Conservation (phyloP, 2,329 filamentous ascomycete genomes). For the Podosphaera xanthii region DNA sequence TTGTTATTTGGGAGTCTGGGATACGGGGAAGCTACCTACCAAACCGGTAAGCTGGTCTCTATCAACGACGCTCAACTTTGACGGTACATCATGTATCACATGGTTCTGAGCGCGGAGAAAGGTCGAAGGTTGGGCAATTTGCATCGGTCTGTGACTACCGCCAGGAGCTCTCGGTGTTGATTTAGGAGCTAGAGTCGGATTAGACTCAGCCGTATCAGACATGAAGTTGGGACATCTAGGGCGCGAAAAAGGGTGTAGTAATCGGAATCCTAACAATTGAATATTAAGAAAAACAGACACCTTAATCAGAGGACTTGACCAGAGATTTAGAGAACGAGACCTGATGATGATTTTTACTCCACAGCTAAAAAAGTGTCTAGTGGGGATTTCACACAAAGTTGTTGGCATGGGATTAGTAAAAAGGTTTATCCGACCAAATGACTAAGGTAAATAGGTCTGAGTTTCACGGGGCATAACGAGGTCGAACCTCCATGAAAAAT, state of each 20-base stretch:
- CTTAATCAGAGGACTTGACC: not conserved
- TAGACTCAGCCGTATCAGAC: constrained; percentile 16
- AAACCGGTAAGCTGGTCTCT: constrained; percentile 58
- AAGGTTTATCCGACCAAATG: not conserved
- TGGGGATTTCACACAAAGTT: not conserved
- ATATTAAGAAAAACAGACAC: not conserved
- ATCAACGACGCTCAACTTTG: constrained; percentile 38
- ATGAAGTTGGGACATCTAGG: constrained; percentile 6
- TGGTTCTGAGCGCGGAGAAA: constrained; percentile 15
- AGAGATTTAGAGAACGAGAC: not conserved
- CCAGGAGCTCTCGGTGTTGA: constrained; percentile 12
- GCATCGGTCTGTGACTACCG: constrained; percentile 14
- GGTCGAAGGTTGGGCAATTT: constrained; percentile 17
- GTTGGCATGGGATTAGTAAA: not conserved
- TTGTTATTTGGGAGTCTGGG: not conserved
- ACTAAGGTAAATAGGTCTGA: not conserved
- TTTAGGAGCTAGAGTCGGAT: constrained; percentile 8
- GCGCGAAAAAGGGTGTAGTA: not conserved
- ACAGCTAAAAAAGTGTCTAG: not conserved
- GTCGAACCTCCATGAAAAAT: no score
- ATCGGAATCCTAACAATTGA: not conserved
- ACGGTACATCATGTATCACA: constrained; percentile 12
- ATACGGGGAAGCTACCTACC: constrained; percentile 26
- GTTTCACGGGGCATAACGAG: not conserved
- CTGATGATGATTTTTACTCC: not conserved